Evolutionary conservation across 2,329 filamentous ascomycete genomes (phyloP), one percentile per base, ranked within the genome.

Genomic region (Thielaviopsis ethacetica): DNA sequence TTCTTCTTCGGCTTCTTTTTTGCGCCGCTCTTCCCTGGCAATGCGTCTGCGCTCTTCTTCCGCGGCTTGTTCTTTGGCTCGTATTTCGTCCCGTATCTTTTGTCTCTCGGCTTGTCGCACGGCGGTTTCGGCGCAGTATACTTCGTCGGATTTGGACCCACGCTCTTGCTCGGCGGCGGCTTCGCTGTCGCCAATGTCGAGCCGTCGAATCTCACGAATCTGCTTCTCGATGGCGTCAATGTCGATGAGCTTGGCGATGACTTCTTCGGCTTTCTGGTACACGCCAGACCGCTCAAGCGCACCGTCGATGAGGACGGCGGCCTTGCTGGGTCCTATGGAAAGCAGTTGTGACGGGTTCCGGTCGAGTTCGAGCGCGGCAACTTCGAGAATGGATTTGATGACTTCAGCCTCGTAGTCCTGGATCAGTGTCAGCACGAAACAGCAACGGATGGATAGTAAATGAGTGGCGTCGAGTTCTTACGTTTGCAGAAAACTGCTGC

Each of bases 201-300:
- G 75, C 19, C 77, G 75, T 24, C 87, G 78, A 55, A 87, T 77
- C 63, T 84, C 80, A 62, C 87, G 81, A 66, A 91, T 82, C 55
- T 81, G 81, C 26, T 76, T 73, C 66, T 89, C 84, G 61, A 89
- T 88, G 26, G 82, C 78, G 10, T 74, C 73, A 53, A 83, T 76
- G 65, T 87, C 81, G 60, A 91, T 85, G 61, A 89, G 74, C 27
- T 78, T 73, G 61, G 83, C 79, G 54, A 91, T 82, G 55, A 83
- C 79, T 7, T 78, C 75, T 65, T 87, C 81, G 0, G 85, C 85
- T 64, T 81, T 80, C 61, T 84, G 81, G 65, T 91, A 93, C 27
- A 90, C 81, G 26, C 85, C 84, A 21, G 82, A 84, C 62, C 88
- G 81, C 65, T 91, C 86, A 19, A 88, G 79, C 0, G 85, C 85